Evolutionary conservation across 768 basidiomycete genomes (phyloP).

Genomic region (Botryobasidium botryosum): DNA sequence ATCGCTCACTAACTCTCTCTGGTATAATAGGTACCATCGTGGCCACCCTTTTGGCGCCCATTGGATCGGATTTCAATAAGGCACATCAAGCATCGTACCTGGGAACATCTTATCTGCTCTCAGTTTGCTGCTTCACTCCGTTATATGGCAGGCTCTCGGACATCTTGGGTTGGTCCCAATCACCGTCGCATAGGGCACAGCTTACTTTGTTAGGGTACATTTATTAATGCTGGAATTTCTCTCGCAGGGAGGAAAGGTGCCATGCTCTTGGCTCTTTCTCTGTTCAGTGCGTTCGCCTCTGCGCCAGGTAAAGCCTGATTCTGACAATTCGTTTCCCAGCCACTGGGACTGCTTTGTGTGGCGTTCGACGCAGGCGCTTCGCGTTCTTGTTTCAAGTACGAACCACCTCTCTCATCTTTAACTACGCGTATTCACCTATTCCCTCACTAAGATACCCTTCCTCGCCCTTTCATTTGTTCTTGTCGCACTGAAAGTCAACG

Average conservation of each 20-base stretch:
- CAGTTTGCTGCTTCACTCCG: constrained; percentile 82
- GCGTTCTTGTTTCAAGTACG: constrained; percentile 73
- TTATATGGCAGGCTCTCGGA: constrained; percentile 78
- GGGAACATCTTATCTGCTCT: constrained; percentile 74
- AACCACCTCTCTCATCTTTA: no score
- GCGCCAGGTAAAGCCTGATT: constrained; percentile 12
- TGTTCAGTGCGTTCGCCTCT: constrained; percentile 54
- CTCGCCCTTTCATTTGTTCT: constrained; percentile 52
- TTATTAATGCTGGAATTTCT: no score
- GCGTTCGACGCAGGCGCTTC: no score
- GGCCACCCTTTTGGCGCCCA: constrained; percentile 68
- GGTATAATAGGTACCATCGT: constrained; percentile 84
- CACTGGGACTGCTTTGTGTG: no score
- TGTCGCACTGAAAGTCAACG: constrained; percentile 62
- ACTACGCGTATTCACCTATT: no score
- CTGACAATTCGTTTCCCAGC: constrained; percentile 12
- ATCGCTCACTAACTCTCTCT: no score
- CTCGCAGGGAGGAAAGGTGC: constrained; percentile 61
- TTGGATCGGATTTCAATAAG: constrained; percentile 72
- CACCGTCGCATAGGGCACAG: constrained; percentile 11
- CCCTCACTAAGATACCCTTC: no score
- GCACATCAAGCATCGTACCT: constrained; percentile 58
- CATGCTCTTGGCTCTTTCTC: constrained; percentile 63
- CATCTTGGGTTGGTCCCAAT: constrained; percentile 44
- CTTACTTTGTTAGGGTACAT: constrained; percentile 20